A percentile compares a stretch with the other conserved stretches of the same genome.
Conservation (phyloP, 768 basidiomycete species). For the Dendrothele bispora region DNA sequence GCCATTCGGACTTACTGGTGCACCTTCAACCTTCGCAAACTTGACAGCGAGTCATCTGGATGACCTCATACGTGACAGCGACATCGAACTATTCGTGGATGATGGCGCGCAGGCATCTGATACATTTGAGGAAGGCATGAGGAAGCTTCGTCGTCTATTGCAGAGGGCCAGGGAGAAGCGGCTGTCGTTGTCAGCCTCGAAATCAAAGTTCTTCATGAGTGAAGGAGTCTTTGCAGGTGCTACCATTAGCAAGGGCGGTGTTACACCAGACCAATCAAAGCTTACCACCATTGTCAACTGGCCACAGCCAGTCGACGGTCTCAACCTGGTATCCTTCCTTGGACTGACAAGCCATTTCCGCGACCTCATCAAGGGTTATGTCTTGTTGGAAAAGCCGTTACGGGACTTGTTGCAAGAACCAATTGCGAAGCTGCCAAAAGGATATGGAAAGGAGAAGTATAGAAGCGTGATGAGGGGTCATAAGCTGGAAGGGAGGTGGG, state of each 20-base stretch:
- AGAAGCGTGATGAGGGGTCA: conserved; percentile 18
- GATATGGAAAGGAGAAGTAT: conserved; percentile 22
- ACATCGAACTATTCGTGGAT: conserved; percentile 38
- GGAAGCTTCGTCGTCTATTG: conserved; percentile 24
- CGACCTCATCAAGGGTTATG: conserved; percentile 32
- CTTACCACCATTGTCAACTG: conserved; percentile 37
- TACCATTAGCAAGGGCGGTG: conserved; percentile 27
- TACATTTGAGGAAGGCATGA: conserved; percentile 25
- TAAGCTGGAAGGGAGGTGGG: conserved; percentile 17
- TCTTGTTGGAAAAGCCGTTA: conserved; percentile 28
- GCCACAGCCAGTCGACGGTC: conserved; percentile 24
- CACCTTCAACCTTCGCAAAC: conserved; percentile 33
- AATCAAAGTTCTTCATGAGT: conserved; percentile 34
- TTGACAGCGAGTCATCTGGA: conserved; percentile 24
- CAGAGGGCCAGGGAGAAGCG: conserved; percentile 20
- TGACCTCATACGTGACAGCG: conserved; percentile 21
- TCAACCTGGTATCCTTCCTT: conserved; percentile 31
- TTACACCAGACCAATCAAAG: conserved; percentile 36
- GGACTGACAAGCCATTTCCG: conserved; percentile 36
- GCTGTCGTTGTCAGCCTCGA: conserved; percentile 35
- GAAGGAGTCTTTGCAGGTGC: conserved; percentile 37
- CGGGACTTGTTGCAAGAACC: conserved; percentile 23
- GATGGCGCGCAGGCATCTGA: conserved; percentile 34
- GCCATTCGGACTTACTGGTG: conserved; percentile 42
- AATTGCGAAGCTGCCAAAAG: conserved; percentile 17